Base-by-base conservation (phyloP, 192 early-diverging fungal genomes). In the Anaeromyces robustus region DNA sequence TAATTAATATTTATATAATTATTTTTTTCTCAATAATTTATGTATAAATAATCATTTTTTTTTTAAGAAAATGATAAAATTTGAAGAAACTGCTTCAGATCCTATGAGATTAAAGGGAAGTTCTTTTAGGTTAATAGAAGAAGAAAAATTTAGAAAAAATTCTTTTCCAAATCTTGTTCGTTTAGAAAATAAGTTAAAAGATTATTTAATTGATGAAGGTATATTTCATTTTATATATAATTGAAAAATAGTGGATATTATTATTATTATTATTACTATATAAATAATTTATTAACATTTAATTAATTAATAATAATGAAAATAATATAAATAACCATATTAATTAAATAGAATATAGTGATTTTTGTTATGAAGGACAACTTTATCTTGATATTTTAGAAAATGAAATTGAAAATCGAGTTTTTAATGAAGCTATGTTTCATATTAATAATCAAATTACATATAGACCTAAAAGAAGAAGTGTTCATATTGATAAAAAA, bases 71-170 rank as follows among this genome's bases (percentile, higher is more conserved):
- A 95, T 95, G 90, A 86, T 88, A 30, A 89, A 93, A 12, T 95
- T 95, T 83, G 94, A 95, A 83, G 87, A 87, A 77, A 86, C 89
- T 0, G 94, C 94, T 3, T 92, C 89, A 0, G 93, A 95, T 80
- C 94, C 94, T 16, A 86, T 86, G 31, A 85, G 94, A 30, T 83
- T 95, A 29, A 93, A 93, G 79, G 86, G 89, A 78, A 84, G 88
- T 29, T 94, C 93, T 0, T 95, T 95, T 84, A 91, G 89, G 81
- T 84, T 95, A n/a, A 80, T 93, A 30, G 94, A 95, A 83, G 94
- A 95, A 82, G 94, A 95, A 68, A 88, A 89, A 83, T 95, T 92
- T 85, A 82, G 94, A 30, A 94, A 94, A 77, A 87, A 90, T 1
- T 93, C 92, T 32, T 92, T 90, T 79, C 94, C 94, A 29, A 93